phyloP scores from a whole-genome alignment of 2,329 filamentous ascomycete species.

The Penicillium sp. region DNA sequence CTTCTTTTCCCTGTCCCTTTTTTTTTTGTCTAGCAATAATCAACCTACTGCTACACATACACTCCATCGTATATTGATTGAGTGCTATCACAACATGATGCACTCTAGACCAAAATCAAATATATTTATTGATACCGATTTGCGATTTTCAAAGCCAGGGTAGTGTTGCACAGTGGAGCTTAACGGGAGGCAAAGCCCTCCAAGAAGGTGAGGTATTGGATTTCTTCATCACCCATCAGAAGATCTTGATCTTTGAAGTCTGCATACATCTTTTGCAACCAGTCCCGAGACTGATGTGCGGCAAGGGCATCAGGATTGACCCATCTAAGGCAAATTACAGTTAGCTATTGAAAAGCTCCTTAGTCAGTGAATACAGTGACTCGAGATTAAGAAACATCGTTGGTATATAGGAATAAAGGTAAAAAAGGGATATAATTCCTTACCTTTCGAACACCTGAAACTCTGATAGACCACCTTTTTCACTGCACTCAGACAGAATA shows the following conservation, averaged over 20 bases:
- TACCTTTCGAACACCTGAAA: background rate
- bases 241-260: background rate
- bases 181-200: background rate
- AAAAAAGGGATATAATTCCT: no score
- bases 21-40: no score
- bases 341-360: no score
- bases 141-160: no score
- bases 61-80: no score
- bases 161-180: background rate
- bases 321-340: background rate
- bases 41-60: no score
- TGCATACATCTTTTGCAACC: background rate
- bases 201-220: background rate
- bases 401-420: background rate
- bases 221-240: background rate
- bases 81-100: no score
- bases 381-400: no score
- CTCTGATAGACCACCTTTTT: background rate
- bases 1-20: no score
- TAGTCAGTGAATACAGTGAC: no score
- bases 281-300: background rate
- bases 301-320: constrained; percentile 45
- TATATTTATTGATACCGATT: no score
- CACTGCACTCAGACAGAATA: background rate
- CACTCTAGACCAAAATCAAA: no score